These are phyloP conservation scores for Euryodendron excelsum DNA, from an alignment of 148 eudicot genomes.

Conservation along the genomic window DNA sequence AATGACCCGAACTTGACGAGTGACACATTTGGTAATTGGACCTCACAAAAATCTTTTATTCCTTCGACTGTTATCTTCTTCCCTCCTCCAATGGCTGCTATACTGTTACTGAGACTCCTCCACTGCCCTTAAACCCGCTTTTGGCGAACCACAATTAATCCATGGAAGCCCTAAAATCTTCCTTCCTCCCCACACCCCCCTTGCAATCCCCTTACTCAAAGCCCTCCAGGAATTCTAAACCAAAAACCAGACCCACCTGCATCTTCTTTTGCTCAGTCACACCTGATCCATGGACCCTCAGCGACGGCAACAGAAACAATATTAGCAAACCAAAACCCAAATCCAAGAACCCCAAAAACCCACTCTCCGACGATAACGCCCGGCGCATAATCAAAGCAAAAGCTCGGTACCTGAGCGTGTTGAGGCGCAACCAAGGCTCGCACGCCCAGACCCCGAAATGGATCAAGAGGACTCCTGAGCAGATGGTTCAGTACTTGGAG, in stretches of 20 bases:
- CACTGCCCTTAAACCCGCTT: neutral
- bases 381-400: slow-evolving; percentile 75
- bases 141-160: neutral
- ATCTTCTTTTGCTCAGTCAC: slow-evolving; percentile 33
- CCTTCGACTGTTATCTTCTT: neutral
- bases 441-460: slow-evolving; percentile 67
- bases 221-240: slow-evolving; percentile 12
- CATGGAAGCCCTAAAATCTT: slow-evolving; percentile 54
- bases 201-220: slow-evolving; percentile 12
- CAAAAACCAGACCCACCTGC: slow-evolving; percentile 11
- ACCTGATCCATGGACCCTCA: slow-evolving; percentile 83
- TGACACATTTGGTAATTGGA: no score
- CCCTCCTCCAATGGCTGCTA: neutral
- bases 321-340: slow-evolving; percentile 56
- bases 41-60: no score
- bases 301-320: slow-evolving; percentile 52
- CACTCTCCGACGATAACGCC: slow-evolving; percentile 78
- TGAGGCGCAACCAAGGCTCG: slow-evolving; percentile 74
- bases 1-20: no score
- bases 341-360: slow-evolving; percentile 66
- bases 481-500: slow-evolving; percentile 76
- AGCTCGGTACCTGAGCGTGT: slow-evolving; percentile 48
- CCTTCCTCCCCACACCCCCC: slow-evolving; percentile 38
- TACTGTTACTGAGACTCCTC: neutral
- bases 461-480: slow-evolving; percentile 84